Evolutionary conservation across 1,284 basidiomycete species (phyloP).

Genomic region (Xerocomus amazonicus): DNA sequence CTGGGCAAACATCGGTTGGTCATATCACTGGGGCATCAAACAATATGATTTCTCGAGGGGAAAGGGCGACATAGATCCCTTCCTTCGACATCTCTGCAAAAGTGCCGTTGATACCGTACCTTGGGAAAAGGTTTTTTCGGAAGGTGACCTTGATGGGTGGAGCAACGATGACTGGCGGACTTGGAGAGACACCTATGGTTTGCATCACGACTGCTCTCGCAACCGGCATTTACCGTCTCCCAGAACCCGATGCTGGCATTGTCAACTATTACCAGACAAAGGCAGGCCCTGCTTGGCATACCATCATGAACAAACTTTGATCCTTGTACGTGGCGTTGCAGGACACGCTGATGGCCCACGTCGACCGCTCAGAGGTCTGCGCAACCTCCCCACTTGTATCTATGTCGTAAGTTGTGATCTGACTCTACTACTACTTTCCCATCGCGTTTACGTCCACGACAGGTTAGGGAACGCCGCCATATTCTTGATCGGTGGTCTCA

Average conservation of each 20-base stretch:
- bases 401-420: conserved; percentile 62
- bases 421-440: background rate
- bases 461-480: conserved; percentile 84
- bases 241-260: conserved; percentile 90
- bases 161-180: conserved; percentile 57
- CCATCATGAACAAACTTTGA: background rate
- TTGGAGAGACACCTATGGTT: conserved; percentile 78
- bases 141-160: conserved; percentile 43
- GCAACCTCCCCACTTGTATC: conserved; percentile 86
- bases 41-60: conserved; percentile 81
- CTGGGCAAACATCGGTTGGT: conserved; percentile 93
- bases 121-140: conserved; percentile 65
- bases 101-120: conserved; percentile 57
- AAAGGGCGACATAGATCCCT: conserved; percentile 57
- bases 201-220: background rate
- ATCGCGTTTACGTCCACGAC: conserved; percentile 1
- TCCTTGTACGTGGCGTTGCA: conserved; percentile 25
- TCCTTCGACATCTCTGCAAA: conserved; percentile 58
- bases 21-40: conserved; percentile 91
- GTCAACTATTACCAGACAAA: conserved; percentile 88
- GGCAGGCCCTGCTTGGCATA: conserved; percentile 31
- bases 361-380: conserved; percentile 86
- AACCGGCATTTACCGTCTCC: background rate
- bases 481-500: conserved; percentile 84
- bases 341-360: conserved; percentile 91